Conservation (phyloP, 495 filamentous ascomycete species). For the Aspergillus sparsus region DNA sequence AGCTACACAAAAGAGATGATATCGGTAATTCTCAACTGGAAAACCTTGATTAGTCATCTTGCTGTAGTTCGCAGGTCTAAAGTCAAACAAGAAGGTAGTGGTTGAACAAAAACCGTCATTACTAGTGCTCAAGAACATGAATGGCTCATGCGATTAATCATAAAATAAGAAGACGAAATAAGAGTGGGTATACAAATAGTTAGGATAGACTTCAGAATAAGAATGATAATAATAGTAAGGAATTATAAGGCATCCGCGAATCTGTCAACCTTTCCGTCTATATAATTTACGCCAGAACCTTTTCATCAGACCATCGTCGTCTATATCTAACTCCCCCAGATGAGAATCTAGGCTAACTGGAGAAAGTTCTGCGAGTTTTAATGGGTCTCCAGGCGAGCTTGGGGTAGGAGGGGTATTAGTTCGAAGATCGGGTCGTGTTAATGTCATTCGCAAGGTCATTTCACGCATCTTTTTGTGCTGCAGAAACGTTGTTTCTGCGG, state of each 20-base stretch:
- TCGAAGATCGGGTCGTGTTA: constrained; percentile 84
- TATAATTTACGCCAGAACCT: constrained; percentile 57
- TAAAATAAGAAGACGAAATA: neutral
- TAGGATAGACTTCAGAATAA: neutral
- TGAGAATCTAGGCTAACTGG: constrained; percentile 45
- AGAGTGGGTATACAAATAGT: too few species aligned
- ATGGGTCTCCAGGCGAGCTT: constrained; percentile 56
- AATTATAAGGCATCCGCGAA: constrained; percentile 18
- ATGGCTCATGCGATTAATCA: too few species aligned
- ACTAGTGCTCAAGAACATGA: too few species aligned
- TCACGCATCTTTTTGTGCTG: constrained; percentile 55
- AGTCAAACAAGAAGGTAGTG: too few species aligned
- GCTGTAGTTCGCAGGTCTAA: too few species aligned
- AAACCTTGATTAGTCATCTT: too few species aligned
- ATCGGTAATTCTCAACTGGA: too few species aligned
- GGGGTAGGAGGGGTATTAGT: constrained; percentile 51
- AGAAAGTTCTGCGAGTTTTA: constrained; percentile 54
- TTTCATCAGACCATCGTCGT: constrained; percentile 50
- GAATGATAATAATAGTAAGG: neutral
- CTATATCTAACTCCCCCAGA: constrained; percentile 45
- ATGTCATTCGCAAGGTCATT: constrained; percentile 94
- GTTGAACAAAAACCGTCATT: too few species aligned
- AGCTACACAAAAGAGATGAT: too few species aligned
- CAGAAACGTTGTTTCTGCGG: constrained; percentile 24
- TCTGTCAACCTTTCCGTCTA: constrained; percentile 34